Evolutionary conservation across 176 grass and related monocot genomes (phyloP), one percentile per base, ranked within the genome.

Genomic region (Raddia distichophylla): DNA sequence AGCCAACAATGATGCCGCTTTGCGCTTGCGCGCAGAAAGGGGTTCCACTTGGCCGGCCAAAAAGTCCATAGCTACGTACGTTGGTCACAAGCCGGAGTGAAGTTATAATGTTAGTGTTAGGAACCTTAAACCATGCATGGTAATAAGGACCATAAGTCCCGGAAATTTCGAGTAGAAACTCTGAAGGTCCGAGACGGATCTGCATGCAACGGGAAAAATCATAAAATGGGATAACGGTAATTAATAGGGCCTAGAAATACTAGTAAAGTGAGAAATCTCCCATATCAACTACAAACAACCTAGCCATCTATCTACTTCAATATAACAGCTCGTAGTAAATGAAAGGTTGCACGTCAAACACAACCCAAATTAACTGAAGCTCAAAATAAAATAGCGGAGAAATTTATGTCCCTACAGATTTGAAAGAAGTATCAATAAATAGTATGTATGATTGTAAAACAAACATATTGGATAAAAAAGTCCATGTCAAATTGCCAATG

Each of bases 81-180:
- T 83, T 83, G 13, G 61, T 75, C 4, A 83, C 71, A 2, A 83
- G 15, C 9, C 0, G 57, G 47, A 83, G 50, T 14, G 81, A 83
- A 8, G 62, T 83, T 9, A 83, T 32, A 40, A 40, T 2, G 2
- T 51, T n/a, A n/a, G n/a, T n/a, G n/a, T n/a, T 4, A 51, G 49
- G 49, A 13, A 14, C 10, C 1, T 0, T 11, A 12, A 2, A 13
- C 11, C 3, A 13, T 58, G 40, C 37, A 27, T 27, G 27, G 27
- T 27, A 27, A 27, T 27, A 27, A 27, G 27, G 27, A 3, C 60
- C 71, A 7, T 57, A 57, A 9, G 71, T 67, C 10, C 81, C 81
- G 0, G 60, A 75, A 57, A 83, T 51, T 20, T 75, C 81, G 9
- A 8, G 3, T 6, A 83, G 3, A 83, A 14, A n/a, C 50, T 83